Evolutionary conservation across 2,329 filamentous ascomycete genomes (phyloP).

Genomic region (Cercospora nicotianae): DNA sequence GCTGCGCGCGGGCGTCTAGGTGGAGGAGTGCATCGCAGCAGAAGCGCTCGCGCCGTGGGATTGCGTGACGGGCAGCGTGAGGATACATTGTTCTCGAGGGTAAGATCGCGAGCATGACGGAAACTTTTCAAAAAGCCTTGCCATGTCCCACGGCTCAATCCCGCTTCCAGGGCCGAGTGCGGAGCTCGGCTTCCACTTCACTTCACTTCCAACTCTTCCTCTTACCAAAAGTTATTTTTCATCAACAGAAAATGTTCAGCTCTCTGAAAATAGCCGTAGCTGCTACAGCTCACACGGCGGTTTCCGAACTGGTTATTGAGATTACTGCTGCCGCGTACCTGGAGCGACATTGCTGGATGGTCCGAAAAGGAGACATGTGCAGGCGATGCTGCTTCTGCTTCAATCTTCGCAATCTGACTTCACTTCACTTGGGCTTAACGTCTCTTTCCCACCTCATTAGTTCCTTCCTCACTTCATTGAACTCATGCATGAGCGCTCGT

Average conservation of each 20-base stretch:
- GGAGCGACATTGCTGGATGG: background rate
- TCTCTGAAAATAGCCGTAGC: background rate
- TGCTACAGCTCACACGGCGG: background rate
- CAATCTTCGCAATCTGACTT: background rate
- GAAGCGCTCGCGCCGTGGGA: background rate
- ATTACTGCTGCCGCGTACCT: background rate
- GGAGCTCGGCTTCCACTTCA: background rate
- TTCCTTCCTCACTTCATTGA: background rate
- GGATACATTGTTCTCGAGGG: slow-evolving; percentile 3
- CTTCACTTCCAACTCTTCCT: background rate
- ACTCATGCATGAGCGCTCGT: background rate
- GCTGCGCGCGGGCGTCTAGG: background rate
- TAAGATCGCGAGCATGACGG: background rate
- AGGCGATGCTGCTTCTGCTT: background rate
- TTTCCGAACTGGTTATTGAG: background rate
- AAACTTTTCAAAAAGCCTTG: slow-evolving; percentile 2
- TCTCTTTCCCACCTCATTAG: background rate
- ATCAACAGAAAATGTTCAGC: background rate
- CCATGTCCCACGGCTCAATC: background rate
- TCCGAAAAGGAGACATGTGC: background rate
- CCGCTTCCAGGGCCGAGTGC: background rate
- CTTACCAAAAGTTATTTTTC: too few species aligned
- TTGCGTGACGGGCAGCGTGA: background rate
- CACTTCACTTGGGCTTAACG: background rate
- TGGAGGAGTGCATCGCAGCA: background rate